Evolutionary conservation across 352 stramenopile species (phyloP), one percentile per base, ranked within the genome.

Genomic region (Phytophthora syringae): DNA sequence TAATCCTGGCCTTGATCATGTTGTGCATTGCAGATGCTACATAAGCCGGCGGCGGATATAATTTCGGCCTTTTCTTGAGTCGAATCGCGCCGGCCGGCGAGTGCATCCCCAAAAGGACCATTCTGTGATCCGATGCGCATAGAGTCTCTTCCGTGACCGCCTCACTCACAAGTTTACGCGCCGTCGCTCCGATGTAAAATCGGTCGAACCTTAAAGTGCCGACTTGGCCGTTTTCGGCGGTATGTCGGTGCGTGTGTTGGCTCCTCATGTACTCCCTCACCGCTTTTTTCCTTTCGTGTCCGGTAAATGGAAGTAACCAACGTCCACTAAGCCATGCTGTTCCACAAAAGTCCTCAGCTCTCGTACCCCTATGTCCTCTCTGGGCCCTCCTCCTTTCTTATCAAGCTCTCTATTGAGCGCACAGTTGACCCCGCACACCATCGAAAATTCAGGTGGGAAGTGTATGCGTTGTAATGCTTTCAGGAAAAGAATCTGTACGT

Each of bases 341-440:
- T 51, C 22, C 0, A 52, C 3, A n/a, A 51, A 47, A 3, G 20
- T 1, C 5, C 3, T 7, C 2, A 60, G 18, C 1, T 10, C n/a
- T 24, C 32, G 30, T 2, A 25, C 40, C 5, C 52, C 52, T 2
- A 45, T 27, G n/a, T 60, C 52, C 1, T 6, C n/a, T 5, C 0
- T 52, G 1, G 3, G 3, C 1, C 2, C 12, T 4, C 13, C 24
- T 15, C 39, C 25, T 2, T 7, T 43, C 7, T 40, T 18, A 22
- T 60, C 52, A 7, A 52, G 12, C 2, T 21, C 9, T 4, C 0
- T 0, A 1, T 52, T 5, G 2, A n/a, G 1, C 2, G 44, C 43
- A 18, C 54, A 62, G 22, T 62, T 62, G 32, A 62, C 27, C 10
- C 54, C 55, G 6, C 20, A 51, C 13, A 64, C 42, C 1, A 64